Evolutionary conservation across 345 rosid species (phyloP), one percentile per base, ranked within the genome.

Genomic region (Gossypium mustelinum): DNA sequence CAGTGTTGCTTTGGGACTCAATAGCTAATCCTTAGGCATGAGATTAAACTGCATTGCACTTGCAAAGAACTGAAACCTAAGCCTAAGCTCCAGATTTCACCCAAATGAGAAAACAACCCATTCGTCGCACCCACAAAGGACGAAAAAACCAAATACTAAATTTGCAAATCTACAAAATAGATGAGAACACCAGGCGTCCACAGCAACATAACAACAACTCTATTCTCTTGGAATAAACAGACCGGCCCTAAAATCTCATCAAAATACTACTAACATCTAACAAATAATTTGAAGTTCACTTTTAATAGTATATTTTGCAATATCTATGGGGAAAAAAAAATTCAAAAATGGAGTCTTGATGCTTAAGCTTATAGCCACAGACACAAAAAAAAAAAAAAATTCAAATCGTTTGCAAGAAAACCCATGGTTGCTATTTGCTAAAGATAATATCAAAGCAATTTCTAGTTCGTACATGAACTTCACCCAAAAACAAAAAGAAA

Each of bases 41-140:
- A 94, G 90, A 84, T 92, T 92, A 81, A 94, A 94, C 73, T 92
- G 98, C 90, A 94, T 54, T 43, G 97, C 97, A 81, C 92, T 84
- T 50, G 98, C 86, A 71, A 94, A 94, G 81, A 90, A 94, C 87
- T 88, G 98, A 85, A 94, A 94, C 78, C 97, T 79, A 60, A 94
- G 96, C 81, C 97, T 86, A 55, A 92, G 84, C 86, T 89, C 75
- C 98, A 80, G 60, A 94, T 90, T 87, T 94, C 98, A 41, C 97
- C 98, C 89, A 94, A 85, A 80, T 92, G 93, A 6, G 90, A 86
- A 81, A 90, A 92, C 68, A 92, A 75, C 70, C 97, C 98, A 67
- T 88, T 73, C 7, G 70, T 13, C 24, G 84, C 91, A 59, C 98
- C 98, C 73, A 84, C 90, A 62, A 87, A 27, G 3, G 97, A 86